These are phyloP conservation scores for Acanthochlamys bracteata DNA, from an alignment of 106 monocot species.

Conservation along the genomic window DNA sequence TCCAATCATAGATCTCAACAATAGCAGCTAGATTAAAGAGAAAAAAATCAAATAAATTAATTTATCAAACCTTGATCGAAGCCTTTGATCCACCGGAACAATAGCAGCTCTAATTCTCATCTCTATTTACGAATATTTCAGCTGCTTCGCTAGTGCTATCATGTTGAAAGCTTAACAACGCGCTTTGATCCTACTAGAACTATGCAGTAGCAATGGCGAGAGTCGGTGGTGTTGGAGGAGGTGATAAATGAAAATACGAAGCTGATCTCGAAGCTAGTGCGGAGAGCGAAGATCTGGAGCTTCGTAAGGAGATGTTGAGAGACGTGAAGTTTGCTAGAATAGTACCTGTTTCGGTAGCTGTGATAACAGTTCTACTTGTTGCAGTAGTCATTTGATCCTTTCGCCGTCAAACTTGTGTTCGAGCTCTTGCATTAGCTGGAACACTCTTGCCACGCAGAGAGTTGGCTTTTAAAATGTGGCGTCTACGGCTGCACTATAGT, in stretches of 20 bases:
- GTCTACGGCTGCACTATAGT: conserved; percentile 74
- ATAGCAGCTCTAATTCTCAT: too few relatives aligned
- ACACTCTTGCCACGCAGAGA: conserved; percentile 64
- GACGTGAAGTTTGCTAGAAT: conserved; percentile 84
- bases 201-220: neutral
- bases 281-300: conserved; percentile 42
- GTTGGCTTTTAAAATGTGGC: conserved; percentile 75
- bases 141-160: too few relatives aligned
- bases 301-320: conserved; percentile 68
- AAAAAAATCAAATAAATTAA: too few relatives aligned
- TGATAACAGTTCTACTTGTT: conserved; percentile 79
- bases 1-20: too few relatives aligned
- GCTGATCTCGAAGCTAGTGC: conserved; percentile 20
- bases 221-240: conserved; percentile 1
- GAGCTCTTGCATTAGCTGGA: conserved; percentile 63
- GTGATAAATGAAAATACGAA: conserved; percentile 3
- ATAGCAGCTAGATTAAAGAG: too few relatives aligned
- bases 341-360: conserved; percentile 78
- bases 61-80: too few relatives aligned
- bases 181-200: too few relatives aligned
- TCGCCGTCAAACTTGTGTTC: conserved; percentile 77
- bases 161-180: too few relatives aligned
- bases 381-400: conserved; percentile 78
- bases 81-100: too few relatives aligned
- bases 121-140: too few relatives aligned